Conservation (phyloP, 2,329 filamentous ascomycete species). For the Alternaria alternata region DNA sequence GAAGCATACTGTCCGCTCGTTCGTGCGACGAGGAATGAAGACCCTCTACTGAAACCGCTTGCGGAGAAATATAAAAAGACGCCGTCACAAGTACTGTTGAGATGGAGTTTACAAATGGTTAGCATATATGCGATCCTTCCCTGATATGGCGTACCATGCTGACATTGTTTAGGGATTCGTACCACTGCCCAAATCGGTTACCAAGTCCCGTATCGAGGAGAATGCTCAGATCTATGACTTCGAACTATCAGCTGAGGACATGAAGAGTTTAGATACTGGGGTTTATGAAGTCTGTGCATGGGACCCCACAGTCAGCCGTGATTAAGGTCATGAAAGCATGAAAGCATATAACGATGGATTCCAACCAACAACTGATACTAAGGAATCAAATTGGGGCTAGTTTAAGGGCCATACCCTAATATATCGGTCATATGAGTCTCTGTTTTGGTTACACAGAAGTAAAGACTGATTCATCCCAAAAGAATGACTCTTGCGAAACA, state of each 20-base stretch:
- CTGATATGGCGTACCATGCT: not conserved
- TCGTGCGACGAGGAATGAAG: slow-evolving; percentile 58
- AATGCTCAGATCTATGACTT: slow-evolving; percentile 69
- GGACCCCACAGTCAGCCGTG: slow-evolving; percentile 61
- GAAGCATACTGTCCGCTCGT: slow-evolving; percentile 60
- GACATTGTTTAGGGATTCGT: slow-evolving; percentile 61
- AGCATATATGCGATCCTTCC: not conserved
- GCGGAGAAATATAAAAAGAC: slow-evolving; percentile 66
- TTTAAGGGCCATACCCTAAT: not conserved
- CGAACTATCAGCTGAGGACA: slow-evolving; percentile 65
- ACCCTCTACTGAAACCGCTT: slow-evolving; percentile 61
- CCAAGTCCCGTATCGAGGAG: slow-evolving; percentile 66
- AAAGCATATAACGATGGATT: not conserved
- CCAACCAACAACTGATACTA: not conserved
- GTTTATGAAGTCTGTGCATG: slow-evolving; percentile 66
- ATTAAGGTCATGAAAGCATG: slow-evolving; percentile 34
- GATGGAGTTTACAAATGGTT: slow-evolving; percentile 63
- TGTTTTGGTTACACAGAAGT: not conserved
- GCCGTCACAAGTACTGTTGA: slow-evolving; percentile 64
- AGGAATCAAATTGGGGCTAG: not conserved
- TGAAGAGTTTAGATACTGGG: slow-evolving; percentile 63
- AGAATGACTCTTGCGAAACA: not conserved
- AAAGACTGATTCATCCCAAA: not conserved
- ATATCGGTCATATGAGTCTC: not conserved
- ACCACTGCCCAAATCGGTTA: slow-evolving; percentile 70